Evolutionary conservation across 768 basidiomycete genomes (phyloP).

Genomic region (Dictyophora rubrovolvata): DNA sequence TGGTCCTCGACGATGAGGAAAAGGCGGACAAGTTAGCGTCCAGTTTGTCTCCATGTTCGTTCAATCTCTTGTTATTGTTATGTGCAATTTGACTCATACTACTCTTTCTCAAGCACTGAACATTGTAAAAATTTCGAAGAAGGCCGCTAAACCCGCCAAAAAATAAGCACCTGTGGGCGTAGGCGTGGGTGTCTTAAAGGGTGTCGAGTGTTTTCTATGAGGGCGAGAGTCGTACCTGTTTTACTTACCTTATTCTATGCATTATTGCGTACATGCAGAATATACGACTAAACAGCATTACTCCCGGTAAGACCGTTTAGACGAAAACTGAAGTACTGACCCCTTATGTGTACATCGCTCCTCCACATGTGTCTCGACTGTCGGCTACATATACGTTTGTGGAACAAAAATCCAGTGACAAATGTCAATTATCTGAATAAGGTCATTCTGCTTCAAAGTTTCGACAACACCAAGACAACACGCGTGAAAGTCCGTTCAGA

Average conservation of each 20-base stretch:
- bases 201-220: not conserved
- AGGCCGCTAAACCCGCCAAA: not conserved
- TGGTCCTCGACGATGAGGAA: constrained; percentile 88
- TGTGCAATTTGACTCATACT: not conserved
- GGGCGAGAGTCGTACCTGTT: not conserved
- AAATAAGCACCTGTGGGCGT: not conserved
- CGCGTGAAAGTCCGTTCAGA: too few species aligned
- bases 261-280: not conserved
- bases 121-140: not conserved
- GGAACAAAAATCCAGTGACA: too few species aligned
- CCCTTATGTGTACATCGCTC: too few species aligned
- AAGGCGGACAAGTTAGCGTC: constrained; percentile 98
- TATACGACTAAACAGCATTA: not conserved
- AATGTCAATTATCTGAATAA: too few species aligned
- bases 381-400: too few species aligned
- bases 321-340: too few species aligned
- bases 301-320: too few species aligned
- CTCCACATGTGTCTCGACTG: too few species aligned
- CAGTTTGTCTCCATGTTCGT: constrained; percentile 87
- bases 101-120: not conserved
- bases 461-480: too few species aligned
- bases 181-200: not conserved
- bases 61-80: not conserved
- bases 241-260: not conserved
- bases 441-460: too few species aligned